Percentiles rank a stretch among this genome's conserved stretches.
These are phyloP conservation scores for Mycosarcoma maydis DNA, from an alignment of 1,284 basidiomycete genomes.

Conservation along the genomic window DNA sequence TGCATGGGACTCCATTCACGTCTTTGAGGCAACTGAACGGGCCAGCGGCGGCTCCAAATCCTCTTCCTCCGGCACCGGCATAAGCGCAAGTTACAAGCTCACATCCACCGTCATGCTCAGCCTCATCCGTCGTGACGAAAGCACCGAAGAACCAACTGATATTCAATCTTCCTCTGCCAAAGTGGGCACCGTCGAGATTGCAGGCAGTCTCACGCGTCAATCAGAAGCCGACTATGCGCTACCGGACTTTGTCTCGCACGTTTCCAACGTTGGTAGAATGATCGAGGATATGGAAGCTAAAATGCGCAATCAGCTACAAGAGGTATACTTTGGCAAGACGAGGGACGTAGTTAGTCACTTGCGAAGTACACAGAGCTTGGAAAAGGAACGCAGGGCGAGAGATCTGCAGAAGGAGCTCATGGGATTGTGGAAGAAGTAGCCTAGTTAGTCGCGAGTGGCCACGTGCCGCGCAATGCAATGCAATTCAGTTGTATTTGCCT, in stretches of 20 bases:
- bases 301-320: constrained; percentile 85
- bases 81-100: constrained; percentile 93
- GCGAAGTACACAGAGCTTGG: constrained; percentile 84
- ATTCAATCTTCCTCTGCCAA: constrained; percentile 46
- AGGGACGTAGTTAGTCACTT: constrained; percentile 92
- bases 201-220: constrained; percentile 97
- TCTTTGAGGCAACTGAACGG: constrained; percentile 90
- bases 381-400: constrained; percentile 80
- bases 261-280: constrained; percentile 90
- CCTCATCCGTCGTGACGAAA: constrained; percentile 74
- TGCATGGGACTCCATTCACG: constrained; percentile 98
- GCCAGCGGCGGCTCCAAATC: constrained; percentile 24
- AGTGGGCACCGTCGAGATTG: constrained; percentile 82
- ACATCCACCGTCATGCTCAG: constrained; percentile 98
- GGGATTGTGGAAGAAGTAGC: constrained; percentile 70
- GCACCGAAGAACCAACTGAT: constrained; percentile 64
- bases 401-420: constrained; percentile 93
- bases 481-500: no score
- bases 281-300: constrained; percentile 99
- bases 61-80: constrained; percentile 69
- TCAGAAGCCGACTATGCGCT: constrained; percentile 71
- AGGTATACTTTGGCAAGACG: constrained; percentile 97
- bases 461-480: no score
- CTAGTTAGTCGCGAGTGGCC: not conserved
- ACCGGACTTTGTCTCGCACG: constrained; percentile 73